Percentiles rank a stretch among this genome's conserved stretches.
These are phyloP conservation scores for Diaporthe helianthi DNA, from an alignment of 2,329 filamentous ascomycete genomes.

Conservation along the genomic window DNA sequence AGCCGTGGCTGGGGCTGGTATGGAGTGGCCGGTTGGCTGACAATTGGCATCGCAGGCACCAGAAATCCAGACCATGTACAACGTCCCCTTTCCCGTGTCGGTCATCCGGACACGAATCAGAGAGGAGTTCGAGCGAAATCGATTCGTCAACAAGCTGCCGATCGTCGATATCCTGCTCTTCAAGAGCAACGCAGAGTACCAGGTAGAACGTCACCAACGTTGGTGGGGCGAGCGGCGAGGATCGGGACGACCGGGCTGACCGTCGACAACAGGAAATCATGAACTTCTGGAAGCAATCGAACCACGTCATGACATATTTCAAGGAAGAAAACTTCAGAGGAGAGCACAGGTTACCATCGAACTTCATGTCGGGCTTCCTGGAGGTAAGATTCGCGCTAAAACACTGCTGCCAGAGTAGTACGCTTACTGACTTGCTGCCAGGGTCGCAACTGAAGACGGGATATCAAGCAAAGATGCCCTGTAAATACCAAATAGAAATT, in stretches of 20 bases:
- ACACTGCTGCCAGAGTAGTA: not conserved
- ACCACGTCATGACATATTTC: conserved; percentile 97
- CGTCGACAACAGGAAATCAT: conserved; percentile 77
- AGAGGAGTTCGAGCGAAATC: conserved; percentile 95
- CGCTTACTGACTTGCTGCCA: conserved; percentile 41
- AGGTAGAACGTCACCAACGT: conserved; percentile 64
- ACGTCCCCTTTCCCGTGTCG: conserved; percentile 85
- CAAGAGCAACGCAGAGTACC: conserved; percentile 91
- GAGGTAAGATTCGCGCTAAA: conserved; percentile 69
- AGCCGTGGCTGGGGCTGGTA: not conserved
- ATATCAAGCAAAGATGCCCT: conserved; percentile 39
- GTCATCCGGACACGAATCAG: conserved; percentile 90
- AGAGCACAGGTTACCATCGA: conserved; percentile 79
- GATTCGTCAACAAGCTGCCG: conserved; percentile 87
- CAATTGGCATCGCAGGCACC: conserved; percentile 69
- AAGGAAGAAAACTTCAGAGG: conserved; percentile 80
- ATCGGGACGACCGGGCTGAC: conserved; percentile 14
- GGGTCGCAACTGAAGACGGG: conserved; percentile 61
- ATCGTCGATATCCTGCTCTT: conserved; percentile 90
- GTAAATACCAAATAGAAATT: conserved; percentile 44
- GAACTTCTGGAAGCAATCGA: conserved; percentile 99
- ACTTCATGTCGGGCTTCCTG: conserved; percentile 93
- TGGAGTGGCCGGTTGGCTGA: conserved; percentile 3
- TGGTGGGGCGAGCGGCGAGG: not conserved
- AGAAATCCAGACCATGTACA: conserved; percentile 98